Percentiles rank a stretch among this genome's conserved stretches.
These are phyloP conservation scores for Borovskyia barvae DNA, from an alignment of 208 protist species.

Conservation along the genomic window DNA sequence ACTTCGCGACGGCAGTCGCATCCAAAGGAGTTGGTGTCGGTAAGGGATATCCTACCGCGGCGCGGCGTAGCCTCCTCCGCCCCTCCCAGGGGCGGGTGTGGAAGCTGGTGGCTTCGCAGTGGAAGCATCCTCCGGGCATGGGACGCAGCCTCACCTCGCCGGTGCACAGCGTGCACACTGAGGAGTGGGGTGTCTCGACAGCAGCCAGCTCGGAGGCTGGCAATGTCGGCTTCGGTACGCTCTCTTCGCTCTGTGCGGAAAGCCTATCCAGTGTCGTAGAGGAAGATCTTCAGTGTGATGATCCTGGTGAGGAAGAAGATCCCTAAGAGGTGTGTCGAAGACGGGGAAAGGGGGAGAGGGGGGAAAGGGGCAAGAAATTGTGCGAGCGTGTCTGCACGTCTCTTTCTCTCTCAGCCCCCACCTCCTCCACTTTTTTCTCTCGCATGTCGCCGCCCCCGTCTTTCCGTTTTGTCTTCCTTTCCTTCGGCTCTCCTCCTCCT, in stretches of 20 bases:
- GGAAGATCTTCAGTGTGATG: constrained; percentile 1
- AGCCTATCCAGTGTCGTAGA: not conserved
- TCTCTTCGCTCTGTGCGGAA: not conserved
- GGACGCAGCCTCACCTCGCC: too few relatives aligned
- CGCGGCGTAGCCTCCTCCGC: constrained; percentile 4
- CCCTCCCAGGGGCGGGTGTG: not conserved
- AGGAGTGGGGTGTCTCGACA: too few relatives aligned
- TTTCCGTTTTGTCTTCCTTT: not conserved
- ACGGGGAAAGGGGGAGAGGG: too few relatives aligned
- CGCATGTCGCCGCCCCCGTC: not conserved
- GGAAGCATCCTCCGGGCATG: too few relatives aligned
- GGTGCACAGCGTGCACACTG: too few relatives aligned
- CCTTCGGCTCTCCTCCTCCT: not conserved
- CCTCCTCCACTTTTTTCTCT: not conserved
- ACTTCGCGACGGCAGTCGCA: not conserved
- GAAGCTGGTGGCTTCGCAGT: not conserved
- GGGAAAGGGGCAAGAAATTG: too few relatives aligned
- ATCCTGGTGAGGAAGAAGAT: too few relatives aligned
- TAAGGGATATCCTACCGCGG: too few relatives aligned
- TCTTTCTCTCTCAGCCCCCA: not conserved
- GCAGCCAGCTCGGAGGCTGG: too few relatives aligned
- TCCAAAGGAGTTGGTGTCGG: too few relatives aligned
- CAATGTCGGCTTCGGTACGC: not conserved
- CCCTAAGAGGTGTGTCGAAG: too few relatives aligned
- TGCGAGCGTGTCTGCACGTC: not conserved